A percentile compares a stretch with the other conserved stretches of the same genome.
phyloP scores from a whole-genome alignment of 163 green algal species.

The Volvox carteri region DNA sequence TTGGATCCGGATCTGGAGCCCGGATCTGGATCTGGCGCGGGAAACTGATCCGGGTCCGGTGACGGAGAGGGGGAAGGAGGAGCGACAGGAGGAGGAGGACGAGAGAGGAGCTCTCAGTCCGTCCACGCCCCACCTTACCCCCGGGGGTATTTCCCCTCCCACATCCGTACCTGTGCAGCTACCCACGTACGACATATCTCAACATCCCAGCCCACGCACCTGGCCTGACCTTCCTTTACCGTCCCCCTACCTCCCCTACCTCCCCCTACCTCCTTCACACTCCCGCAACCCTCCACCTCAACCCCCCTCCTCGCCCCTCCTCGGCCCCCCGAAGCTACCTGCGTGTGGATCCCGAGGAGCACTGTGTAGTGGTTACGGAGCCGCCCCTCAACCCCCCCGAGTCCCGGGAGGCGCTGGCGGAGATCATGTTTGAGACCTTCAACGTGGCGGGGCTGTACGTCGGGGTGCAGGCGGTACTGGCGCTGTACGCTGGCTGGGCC shows the following conservation, averaged over 20 bases:
- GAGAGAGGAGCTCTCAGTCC: no score
- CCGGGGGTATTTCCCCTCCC: no score
- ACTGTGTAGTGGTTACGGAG: conserved; percentile 87
- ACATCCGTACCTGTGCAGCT: no score
- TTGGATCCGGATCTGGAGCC: no score
- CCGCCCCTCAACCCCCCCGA: conserved; percentile 84
- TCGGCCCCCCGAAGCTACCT: conserved; percentile 67
- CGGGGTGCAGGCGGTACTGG: conserved; percentile 81
- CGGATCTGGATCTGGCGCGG: no score
- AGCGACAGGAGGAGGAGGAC: no score
- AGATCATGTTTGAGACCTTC: conserved; percentile 91
- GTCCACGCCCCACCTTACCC: no score
- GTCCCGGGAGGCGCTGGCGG: conserved; percentile 77
- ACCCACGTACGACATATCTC: no score
- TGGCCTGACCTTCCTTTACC: not conserved
- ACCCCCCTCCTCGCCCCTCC: not conserved
- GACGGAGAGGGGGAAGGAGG: no score
- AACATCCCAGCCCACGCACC: no score
- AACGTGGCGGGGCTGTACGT: conserved; percentile 87
- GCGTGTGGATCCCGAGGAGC: conserved; percentile 82
- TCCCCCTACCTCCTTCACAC: not conserved
- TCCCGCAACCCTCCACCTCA: not conserved
- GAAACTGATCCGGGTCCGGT: no score
- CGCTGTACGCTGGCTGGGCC: conserved; percentile 74
- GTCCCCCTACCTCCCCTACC: not conserved